These are phyloP conservation scores for Thielaviopsis populi DNA, from an alignment of 2,329 filamentous ascomycete species.

Conservation along the genomic window DNA sequence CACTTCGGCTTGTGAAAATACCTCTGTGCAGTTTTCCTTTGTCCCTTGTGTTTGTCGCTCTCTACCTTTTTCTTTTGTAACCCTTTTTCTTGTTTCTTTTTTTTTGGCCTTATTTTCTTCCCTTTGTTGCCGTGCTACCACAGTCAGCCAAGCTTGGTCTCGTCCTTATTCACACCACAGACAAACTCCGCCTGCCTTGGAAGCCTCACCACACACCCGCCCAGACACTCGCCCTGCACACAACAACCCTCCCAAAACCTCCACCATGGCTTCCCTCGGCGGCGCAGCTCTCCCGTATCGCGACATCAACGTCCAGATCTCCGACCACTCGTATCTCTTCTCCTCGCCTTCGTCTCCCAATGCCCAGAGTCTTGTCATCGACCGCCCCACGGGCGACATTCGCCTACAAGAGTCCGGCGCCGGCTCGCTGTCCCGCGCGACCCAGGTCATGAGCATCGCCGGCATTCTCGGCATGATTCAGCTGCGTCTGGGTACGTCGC, in stretches of 20 bases:
- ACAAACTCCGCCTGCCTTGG: background rate
- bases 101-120: background rate
- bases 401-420: conserved; percentile 68
- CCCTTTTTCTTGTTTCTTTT: background rate
- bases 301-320: conserved; percentile 93
- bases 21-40: background rate
- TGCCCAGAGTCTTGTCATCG: conserved; percentile 73
- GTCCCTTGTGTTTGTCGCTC: background rate
- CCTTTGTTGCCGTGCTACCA: background rate
- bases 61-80: background rate
- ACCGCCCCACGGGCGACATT: conserved; percentile 82
- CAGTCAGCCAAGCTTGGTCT: background rate
- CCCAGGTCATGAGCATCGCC: conserved; percentile 74
- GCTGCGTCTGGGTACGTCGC: conserved; percentile 63
- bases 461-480: conserved; percentile 91
- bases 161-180: background rate
- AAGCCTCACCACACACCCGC: background rate
- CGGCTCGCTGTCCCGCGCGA: conserved; percentile 55
- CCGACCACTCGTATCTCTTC: conserved; percentile 86
- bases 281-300: conserved; percentile 53
- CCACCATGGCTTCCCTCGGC: conserved; percentile 27
- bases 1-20: background rate
- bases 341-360: conserved; percentile 87
- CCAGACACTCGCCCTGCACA: background rate
- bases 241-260: no score